phyloP scores from a whole-genome alignment of 2,329 filamentous ascomycete genomes.

The Ampelomyces quisqualis region DNA sequence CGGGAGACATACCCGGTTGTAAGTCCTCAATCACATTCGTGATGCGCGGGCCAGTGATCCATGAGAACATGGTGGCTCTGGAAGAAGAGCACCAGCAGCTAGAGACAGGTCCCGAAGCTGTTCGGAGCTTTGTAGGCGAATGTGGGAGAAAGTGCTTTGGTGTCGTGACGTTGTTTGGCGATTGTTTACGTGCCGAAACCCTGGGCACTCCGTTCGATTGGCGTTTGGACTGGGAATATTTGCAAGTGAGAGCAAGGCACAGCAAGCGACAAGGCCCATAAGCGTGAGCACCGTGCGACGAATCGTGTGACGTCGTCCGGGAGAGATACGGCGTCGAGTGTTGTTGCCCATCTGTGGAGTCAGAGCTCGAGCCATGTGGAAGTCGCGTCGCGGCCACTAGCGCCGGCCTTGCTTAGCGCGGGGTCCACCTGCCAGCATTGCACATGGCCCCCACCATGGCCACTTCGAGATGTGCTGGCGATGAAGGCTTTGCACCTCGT shows the following conservation, averaged over 20 bases:
- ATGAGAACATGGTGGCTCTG: conserved; percentile 44
- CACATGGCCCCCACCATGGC: conserved; percentile 21
- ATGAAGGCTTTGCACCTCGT: conserved; percentile 22
- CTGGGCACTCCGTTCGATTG: no score
- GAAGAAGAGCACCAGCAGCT: not conserved
- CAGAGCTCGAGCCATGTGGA: conserved; percentile 11
- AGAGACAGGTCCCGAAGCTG: not conserved
- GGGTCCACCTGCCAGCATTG: conserved; percentile 22
- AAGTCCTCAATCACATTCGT: conserved; percentile 42
- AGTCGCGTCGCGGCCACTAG: conserved; percentile 25
- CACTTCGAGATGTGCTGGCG: conserved; percentile 27
- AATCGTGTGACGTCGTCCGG: no score
- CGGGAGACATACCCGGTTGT: conserved; percentile 30
- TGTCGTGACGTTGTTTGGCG: conserved; percentile 33
- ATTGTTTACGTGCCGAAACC: conserved; percentile 37
- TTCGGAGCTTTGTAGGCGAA: not conserved
- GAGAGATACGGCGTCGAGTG: conserved; percentile 10
- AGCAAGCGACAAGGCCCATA: no score
- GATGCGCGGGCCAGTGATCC: conserved; percentile 44
- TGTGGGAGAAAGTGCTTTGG: conserved; percentile 8
- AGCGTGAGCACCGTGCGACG: no score
- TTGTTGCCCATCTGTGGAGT: conserved; percentile 11
- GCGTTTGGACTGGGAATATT: no score
- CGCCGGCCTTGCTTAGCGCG: conserved; percentile 17
- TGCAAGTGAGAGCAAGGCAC: no score